A percentile compares a stretch with the other conserved stretches of the same genome.
phyloP scores from a whole-genome alignment of 2,329 filamentous ascomycete species.

The Sporothrix sp. region DNA sequence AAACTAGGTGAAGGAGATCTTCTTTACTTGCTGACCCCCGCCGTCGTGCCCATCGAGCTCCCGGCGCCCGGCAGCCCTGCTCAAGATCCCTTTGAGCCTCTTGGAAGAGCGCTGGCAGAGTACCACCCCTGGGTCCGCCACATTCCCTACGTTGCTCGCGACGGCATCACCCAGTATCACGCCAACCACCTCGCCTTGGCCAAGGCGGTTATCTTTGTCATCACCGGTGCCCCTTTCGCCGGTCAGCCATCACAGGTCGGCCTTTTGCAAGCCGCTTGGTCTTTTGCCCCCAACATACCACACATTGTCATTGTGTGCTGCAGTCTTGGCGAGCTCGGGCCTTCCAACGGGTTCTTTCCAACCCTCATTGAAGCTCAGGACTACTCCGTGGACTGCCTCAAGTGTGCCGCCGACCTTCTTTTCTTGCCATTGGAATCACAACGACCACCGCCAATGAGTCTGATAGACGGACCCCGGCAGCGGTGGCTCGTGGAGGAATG shows the following conservation, averaged over 20 bases:
- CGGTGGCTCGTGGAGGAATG: constrained; percentile 35
- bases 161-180: constrained; percentile 56
- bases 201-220: constrained; percentile 50
- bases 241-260: constrained; percentile 42
- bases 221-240: constrained; percentile 38
- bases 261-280: constrained; percentile 29
- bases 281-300: constrained; percentile 28
- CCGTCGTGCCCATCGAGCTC: constrained; percentile 37
- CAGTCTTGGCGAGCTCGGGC: constrained; percentile 30
- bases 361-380: constrained; percentile 41
- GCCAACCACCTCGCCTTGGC: constrained; percentile 52
- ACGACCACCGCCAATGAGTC: constrained; percentile 14
- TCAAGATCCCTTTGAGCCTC: constrained; percentile 59
- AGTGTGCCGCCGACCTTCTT: constrained; percentile 41
- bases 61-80: constrained; percentile 29
- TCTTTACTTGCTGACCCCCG: constrained; percentile 53
- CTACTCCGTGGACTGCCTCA: constrained; percentile 38
- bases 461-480: constrained; percentile 25
- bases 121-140: constrained; percentile 56
- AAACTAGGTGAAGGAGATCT: constrained; percentile 38
- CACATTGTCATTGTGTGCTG: constrained; percentile 45
- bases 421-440: constrained; percentile 29
- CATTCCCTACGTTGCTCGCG: constrained; percentile 57
- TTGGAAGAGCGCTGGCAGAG: constrained; percentile 53
- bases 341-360: constrained; percentile 36